These are phyloP conservation scores for Phylloboletellus chloephorus DNA, from an alignment of 1,284 basidiomycete species.

Conservation along the genomic window DNA sequence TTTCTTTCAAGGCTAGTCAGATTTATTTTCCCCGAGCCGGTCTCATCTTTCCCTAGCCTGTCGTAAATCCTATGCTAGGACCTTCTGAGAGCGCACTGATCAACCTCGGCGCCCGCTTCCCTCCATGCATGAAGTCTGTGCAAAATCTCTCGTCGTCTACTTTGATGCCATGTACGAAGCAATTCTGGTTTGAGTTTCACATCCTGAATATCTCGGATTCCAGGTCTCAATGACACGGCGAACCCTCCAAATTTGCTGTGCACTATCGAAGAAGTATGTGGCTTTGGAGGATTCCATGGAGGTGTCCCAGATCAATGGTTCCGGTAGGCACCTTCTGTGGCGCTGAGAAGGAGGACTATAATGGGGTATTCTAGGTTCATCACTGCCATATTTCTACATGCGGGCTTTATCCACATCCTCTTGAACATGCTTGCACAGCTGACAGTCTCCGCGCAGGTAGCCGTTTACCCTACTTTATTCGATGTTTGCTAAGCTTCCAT, in stretches of 20 bases:
- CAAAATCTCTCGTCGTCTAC: slow-evolving; percentile 55
- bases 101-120: slow-evolving; percentile 88
- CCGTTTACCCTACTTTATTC: slow-evolving; percentile 8
- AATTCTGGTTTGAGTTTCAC: slow-evolving; percentile 1
- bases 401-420: slow-evolving; percentile 83
- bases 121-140: slow-evolving; percentile 81
- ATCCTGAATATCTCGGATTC: slow-evolving; percentile 9
- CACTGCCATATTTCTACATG: slow-evolving; percentile 85
- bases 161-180: slow-evolving; percentile 55
- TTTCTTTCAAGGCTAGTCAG: slow-evolving; percentile 70
- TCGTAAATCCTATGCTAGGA: slow-evolving; percentile 89
- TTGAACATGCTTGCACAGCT: slow-evolving; percentile 90
- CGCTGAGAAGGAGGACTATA: background rate
- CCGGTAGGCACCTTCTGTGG: slow-evolving; percentile 41
- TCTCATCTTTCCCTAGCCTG: slow-evolving; percentile 43
- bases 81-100: slow-evolving; percentile 84
- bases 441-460: slow-evolving; percentile 71
- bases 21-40: background rate
- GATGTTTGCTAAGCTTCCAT: slow-evolving; percentile 4
- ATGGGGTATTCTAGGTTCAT: slow-evolving; percentile 56
- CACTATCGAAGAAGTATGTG: slow-evolving; percentile 79
- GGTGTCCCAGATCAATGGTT: slow-evolving; percentile 80
- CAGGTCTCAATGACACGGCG: slow-evolving; percentile 71
- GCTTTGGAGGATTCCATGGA: slow-evolving; percentile 77
- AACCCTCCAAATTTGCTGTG: slow-evolving; percentile 70